Base-by-base conservation (phyloP, 768 basidiomycete genomes). In the Russula emetica region DNA sequence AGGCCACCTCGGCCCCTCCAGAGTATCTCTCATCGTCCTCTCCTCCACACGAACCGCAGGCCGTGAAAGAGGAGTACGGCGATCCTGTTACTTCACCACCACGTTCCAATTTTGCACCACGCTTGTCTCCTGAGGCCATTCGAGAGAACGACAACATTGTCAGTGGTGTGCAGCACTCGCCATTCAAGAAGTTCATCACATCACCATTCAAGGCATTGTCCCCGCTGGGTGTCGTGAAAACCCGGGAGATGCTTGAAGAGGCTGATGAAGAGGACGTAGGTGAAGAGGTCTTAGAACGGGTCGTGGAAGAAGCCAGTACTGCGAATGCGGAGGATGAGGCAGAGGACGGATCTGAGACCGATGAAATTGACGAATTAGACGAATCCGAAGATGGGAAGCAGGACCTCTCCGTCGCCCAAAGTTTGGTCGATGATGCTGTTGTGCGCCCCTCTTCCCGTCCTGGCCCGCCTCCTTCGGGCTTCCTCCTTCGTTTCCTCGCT, bases 1-100 rank as follows among this genome's bases (percentile, higher is more conserved):
- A 87, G 72, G 88, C 88, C 3, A 79, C 83, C 66, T 90, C 90
- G 16, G 87, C 85, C 14, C 88, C 87, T 28, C 86, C 86, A 7
- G 82, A 85, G 69, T 66, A 74, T 28, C 67, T 64, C 3, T 73
- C 75, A 7, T 73, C 75, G 22, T 63, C 67, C 28, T 53, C 70
- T 28, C 63, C 69, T 56, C 24, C 53, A 40, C 66, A 58, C 5
- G 54, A 64, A n/a, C 38, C 28, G 14, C 59, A 61, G 10, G 59
- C 30, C 10, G 9, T n/a, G 10, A 34, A 51, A 36, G 44, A 30
- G 32, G 61, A 62, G 52, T 36, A 47, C 11, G 60, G 60, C 1
- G 69, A 68, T 5, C 66, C 68, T 9, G 57, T 69, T 61, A 58
- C 73, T 69, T 69, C 71, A 64, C 79, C 79, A 13, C 84, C 85